A percentile compares a stretch with the other conserved stretches of the same genome.
phyloP scores from a whole-genome alignment of 169 alveolate species.

The Plasmodium blacklocki region DNA sequence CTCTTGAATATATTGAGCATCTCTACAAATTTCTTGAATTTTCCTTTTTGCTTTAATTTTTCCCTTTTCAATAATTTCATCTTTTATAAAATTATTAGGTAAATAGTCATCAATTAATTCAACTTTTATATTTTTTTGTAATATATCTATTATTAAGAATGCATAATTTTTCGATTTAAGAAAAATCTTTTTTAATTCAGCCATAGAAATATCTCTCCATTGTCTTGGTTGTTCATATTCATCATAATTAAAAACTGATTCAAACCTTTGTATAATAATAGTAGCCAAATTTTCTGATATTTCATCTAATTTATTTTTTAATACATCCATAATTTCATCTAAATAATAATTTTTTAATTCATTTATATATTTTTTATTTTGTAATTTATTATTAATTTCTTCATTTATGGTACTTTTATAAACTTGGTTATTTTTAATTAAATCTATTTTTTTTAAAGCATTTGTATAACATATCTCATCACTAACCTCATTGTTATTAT shows the following conservation, averaged over 20 bases:
- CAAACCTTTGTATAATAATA: conserved; percentile 65
- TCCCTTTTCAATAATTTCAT: conserved; percentile 60
- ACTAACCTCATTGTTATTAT: neutral
- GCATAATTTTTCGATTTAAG: conserved; percentile 70
- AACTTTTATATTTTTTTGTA: conserved; percentile 69
- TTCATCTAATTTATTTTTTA: conserved; percentile 63
- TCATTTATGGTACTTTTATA: conserved; percentile 37
- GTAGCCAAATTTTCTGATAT: conserved; percentile 45
- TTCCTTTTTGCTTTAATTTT: conserved; percentile 64
- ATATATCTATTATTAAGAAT: conserved; percentile 56
- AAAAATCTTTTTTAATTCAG: conserved; percentile 58
- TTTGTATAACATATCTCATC: conserved; percentile 2
- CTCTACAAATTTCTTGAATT: conserved; percentile 77
- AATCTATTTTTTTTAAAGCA: conserved; percentile 18
- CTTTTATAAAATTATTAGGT: conserved; percentile 56
- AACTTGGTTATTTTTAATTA: conserved; percentile 50
- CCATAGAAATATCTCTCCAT: conserved; percentile 66
- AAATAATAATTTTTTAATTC: conserved; percentile 40
- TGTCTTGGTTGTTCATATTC: conserved; percentile 78
- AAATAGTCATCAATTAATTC: conserved; percentile 67
- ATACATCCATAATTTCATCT: conserved; percentile 52
- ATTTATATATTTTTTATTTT: conserved; percentile 1
- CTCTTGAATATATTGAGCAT: conserved; percentile 77
- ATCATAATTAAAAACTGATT: conserved; percentile 75
- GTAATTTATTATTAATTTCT: conserved; percentile 31